Evolutionary conservation across 2,329 filamentous ascomycete genomes (phyloP).

Genomic region (Colletotrichum tanaceti): DNA sequence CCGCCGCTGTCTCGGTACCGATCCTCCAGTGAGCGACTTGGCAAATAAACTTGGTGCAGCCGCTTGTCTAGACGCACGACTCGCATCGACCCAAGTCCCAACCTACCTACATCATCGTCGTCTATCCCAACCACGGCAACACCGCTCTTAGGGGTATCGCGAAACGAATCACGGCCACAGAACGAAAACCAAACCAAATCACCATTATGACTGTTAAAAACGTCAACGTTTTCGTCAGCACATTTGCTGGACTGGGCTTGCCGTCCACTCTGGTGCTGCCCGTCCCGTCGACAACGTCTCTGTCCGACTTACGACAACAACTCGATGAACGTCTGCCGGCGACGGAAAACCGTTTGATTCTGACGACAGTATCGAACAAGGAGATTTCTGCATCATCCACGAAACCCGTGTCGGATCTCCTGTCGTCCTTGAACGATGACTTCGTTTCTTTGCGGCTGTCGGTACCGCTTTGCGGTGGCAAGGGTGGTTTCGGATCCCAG

Average conservation of each 20-base stretch:
- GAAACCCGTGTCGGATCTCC: constrained; percentile 69
- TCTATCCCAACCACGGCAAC: neutral
- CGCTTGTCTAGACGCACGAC: constrained; percentile 2
- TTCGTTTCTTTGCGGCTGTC: constrained; percentile 87
- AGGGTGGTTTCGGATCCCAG: constrained; percentile 97
- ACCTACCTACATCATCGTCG: neutral
- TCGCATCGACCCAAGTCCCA: constrained; percentile 9
- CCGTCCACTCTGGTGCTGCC: constrained; percentile 87
- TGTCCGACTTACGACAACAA: constrained; percentile 73
- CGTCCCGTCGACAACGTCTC: constrained; percentile 71
- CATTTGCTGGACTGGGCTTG: constrained; percentile 83
- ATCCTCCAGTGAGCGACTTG: neutral
- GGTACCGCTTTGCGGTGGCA: constrained; percentile 86
- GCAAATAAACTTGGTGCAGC: neutral
- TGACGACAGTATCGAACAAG: constrained; percentile 85
- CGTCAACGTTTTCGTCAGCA: constrained; percentile 86
- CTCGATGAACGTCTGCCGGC: constrained; percentile 72
- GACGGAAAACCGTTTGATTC: constrained; percentile 71
- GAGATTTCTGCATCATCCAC: constrained; percentile 68
- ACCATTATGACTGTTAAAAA: constrained; percentile 64
- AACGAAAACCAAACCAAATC: neutral
- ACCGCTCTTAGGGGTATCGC: neutral
- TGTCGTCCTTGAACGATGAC: constrained; percentile 68
- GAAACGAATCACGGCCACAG: neutral
- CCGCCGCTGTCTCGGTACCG: neutral